These are phyloP conservation scores for Prunus padus DNA, from an alignment of 306 rosid genomes.

Conservation along the genomic window DNA sequence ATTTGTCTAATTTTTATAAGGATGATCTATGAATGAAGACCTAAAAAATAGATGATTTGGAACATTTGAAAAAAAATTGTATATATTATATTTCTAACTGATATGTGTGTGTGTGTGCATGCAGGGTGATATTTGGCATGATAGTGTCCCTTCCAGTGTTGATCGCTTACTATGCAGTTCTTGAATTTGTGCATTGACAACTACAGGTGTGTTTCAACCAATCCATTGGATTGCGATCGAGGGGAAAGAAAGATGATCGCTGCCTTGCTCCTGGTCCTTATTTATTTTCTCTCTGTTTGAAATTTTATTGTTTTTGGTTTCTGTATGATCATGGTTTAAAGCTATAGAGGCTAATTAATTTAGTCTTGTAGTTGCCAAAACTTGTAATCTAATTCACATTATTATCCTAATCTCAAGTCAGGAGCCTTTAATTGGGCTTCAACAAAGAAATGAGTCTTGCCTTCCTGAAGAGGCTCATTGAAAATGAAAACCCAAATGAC, in stretches of 20 bases:
- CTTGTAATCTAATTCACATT: conserved; percentile 1
- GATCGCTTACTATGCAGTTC: conserved; percentile 60
- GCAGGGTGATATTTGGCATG: conserved; percentile 91
- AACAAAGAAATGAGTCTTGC: not conserved
- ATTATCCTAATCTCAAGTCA: not conserved
- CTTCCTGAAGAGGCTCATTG: too few species aligned
- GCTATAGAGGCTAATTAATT: not conserved
- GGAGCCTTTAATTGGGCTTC: not conserved
- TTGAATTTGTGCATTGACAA: conserved; percentile 49
- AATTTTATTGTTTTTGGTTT: not conserved
- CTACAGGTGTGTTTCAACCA: not conserved
- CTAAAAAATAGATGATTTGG: too few species aligned
- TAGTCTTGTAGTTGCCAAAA: not conserved
- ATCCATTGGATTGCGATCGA: not conserved
- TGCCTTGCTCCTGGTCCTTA: not conserved
- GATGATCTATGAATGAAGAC: too few species aligned
- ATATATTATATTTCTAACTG: too few species aligned
- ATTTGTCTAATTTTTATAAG: too few species aligned
- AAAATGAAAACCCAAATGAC: too few species aligned
- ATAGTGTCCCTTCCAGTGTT: conserved; percentile 72
- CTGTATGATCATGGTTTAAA: not conserved
- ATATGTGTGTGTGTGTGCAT: too few species aligned
- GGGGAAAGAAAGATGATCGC: not conserved
- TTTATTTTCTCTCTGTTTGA: not conserved
- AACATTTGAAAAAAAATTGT: too few species aligned